Evolutionary conservation across 2,329 filamentous ascomycete genomes (phyloP), one percentile per base, ranked within the genome.

Genomic region (Neopestalotiopsis clavispora): DNA sequence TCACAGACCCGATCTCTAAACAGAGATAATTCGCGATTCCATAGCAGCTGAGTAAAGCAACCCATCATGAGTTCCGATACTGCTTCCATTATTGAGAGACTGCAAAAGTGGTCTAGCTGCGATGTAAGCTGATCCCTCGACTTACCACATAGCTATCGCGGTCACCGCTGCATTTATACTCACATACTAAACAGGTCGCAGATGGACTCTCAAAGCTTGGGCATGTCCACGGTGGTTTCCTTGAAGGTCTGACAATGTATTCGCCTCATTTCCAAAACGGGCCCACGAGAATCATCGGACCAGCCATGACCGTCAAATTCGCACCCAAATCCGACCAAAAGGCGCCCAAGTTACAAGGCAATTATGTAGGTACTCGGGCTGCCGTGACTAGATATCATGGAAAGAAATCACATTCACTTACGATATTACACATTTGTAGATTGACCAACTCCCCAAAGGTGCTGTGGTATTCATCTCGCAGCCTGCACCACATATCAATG

Each of bases 191-290:
- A 7, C 45, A 52, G 45, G 45, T 52, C 1, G 45, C 45, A 52
- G 45, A 52, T 20, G 45, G 45, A 20, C 45, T 52, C 9, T 52
- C 45, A 52, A 52, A 52, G 45, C 45, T 52, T 9, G 45, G 45
- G 1, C 45, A 52, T 20, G 45, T 52, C 6, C n/a, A 52, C n/a
- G 68, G 68, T 4, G 68, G 68, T 10, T 69, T 69, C 23, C 49
- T 69, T n/a, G 65, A 67, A 9, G 68, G 68, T 28, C 34, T 69
- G 34, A 69, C 28, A 13, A 69, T 69, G 68, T 69, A 62, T 40
- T 69, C 68, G 10, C 68, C 68, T 14, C 34, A 69, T 2, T 58
- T 60, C 14, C 68, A 60, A 14, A 62, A 52, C 5, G 68, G 68
- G 56, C 65, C 62, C 13, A 60, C 68, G 45, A 69, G 64, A 30